Conservation (phyloP, 345 rosid genomes). For the Aquilaria sinensis region DNA sequence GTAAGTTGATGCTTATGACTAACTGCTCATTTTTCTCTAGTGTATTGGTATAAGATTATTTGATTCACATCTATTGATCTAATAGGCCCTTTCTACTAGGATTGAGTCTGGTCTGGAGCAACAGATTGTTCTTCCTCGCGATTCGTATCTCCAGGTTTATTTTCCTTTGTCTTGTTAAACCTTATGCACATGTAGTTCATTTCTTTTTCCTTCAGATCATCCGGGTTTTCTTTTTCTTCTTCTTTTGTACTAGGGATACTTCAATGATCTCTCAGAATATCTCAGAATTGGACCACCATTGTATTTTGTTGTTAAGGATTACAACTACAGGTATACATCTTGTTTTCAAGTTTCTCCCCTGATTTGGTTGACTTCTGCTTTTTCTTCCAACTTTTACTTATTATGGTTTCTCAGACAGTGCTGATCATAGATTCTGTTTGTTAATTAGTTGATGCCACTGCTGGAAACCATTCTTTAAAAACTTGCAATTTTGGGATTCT, state of each 20-base stretch:
- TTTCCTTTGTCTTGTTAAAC: slow-evolving; percentile 2
- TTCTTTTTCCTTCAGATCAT: slow-evolving; percentile 16
- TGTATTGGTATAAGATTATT: no score
- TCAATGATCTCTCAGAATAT: slow-evolving; percentile 66
- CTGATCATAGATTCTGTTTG: no score
- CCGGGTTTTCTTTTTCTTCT: slow-evolving; percentile 11
- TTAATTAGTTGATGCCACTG: no score
- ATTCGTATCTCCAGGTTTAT: slow-evolving; percentile 88
- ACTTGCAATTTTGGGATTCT: no score
- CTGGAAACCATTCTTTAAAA: no score
- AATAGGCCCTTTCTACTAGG: slow-evolving; percentile 81
- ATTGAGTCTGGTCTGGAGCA: slow-evolving; percentile 95
- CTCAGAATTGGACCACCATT: slow-evolving; percentile 95
- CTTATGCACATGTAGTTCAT: background rate
- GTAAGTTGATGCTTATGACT: slow-evolving; percentile 42
- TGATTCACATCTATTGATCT: slow-evolving; percentile 7
- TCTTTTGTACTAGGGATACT: slow-evolving; percentile 53
- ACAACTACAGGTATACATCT: slow-evolving; percentile 66
- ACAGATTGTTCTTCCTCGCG: slow-evolving; percentile 90
- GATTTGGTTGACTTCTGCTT: no score
- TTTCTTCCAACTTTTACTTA: no score
- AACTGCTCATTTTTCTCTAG: no score
- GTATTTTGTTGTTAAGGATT: slow-evolving; percentile 89
- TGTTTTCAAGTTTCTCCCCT: no score
- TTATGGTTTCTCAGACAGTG: no score